These are phyloP conservation scores for Eucalyptus decipiens DNA, from an alignment of 345 rosid genomes.

Conservation along the genomic window DNA sequence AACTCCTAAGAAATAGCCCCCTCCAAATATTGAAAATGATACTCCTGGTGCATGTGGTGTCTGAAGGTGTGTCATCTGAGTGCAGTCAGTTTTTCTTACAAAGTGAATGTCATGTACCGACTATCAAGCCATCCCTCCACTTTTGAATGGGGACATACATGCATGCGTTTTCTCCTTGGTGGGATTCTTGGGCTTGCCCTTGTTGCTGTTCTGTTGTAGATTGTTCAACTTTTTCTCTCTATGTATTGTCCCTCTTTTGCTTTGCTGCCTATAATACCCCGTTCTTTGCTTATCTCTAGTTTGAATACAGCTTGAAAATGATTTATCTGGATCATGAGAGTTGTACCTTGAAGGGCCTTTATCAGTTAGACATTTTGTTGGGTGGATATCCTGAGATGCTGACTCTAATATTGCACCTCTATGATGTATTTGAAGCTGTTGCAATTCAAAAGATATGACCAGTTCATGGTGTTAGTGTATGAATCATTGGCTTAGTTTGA, in stretches of 20 bases:
- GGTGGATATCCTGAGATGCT: neutral
- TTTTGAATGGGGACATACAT: neutral
- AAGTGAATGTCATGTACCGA: neutral
- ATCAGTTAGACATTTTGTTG: neutral
- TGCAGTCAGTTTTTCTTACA: neutral
- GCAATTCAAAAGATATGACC: neutral
- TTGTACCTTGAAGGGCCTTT: neutral
- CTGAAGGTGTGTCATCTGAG: neutral
- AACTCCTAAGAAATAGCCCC: neutral
- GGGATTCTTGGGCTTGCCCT: neutral
- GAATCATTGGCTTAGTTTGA: neutral
- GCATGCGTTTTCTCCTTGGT: neutral
- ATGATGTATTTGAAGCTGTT: neutral
- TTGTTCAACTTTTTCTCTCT: neutral
- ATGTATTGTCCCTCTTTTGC: neutral
- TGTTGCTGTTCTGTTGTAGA: neutral
- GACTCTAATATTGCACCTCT: neutral
- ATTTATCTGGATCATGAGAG: neutral
- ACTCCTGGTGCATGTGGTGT: neutral
- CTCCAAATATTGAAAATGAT: neutral
- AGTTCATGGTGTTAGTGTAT: neutral
- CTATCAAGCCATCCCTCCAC: rapidly evolving
- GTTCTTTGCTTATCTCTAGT: neutral
- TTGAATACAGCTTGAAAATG: neutral
- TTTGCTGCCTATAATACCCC: neutral